phyloP scores from a whole-genome alignment of 1,284 basidiomycete genomes.

The Irpex sp. region DNA sequence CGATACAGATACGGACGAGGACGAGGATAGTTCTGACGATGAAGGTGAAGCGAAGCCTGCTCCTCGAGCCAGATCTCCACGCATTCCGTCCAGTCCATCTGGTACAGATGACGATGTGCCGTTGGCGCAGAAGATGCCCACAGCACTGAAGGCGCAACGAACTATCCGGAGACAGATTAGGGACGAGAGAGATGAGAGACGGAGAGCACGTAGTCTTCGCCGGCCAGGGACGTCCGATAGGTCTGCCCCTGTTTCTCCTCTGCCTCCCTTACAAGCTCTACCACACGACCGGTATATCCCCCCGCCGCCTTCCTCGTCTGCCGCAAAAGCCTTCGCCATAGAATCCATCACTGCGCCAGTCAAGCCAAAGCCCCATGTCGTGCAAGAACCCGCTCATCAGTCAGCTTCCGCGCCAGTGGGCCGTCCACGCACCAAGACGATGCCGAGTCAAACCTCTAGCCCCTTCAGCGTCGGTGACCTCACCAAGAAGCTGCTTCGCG shows the following conservation, averaged over 20 bases:
- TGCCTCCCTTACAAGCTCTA: not conserved
- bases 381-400: slow-evolving; percentile 21
- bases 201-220: slow-evolving; percentile 39
- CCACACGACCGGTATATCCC: not conserved
- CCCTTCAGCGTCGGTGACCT: slow-evolving; percentile 54
- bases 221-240: slow-evolving; percentile 6
- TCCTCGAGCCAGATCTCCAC: slow-evolving; percentile 10
- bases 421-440: slow-evolving; percentile 42
- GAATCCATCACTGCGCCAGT: not conserved
- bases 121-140: slow-evolving; percentile 71
- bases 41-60: slow-evolving; percentile 28
- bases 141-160: slow-evolving; percentile 70
- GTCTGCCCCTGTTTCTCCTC: not conserved
- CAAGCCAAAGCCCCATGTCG: not conserved
- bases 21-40: slow-evolving; percentile 39
- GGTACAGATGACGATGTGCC: slow-evolving; percentile 63
- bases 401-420: slow-evolving; percentile 29
- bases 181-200: slow-evolving; percentile 57
- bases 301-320: not conserved
- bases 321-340: not conserved
- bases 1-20: slow-evolving; percentile 30
- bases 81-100: slow-evolving; percentile 9
- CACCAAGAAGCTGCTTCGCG: slow-evolving; percentile 47
- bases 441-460: slow-evolving; percentile 35
- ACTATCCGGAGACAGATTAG: slow-evolving; percentile 67